Conservation (phyloP, 2,329 filamentous ascomycete species). For the Penicillium paneum region DNA sequence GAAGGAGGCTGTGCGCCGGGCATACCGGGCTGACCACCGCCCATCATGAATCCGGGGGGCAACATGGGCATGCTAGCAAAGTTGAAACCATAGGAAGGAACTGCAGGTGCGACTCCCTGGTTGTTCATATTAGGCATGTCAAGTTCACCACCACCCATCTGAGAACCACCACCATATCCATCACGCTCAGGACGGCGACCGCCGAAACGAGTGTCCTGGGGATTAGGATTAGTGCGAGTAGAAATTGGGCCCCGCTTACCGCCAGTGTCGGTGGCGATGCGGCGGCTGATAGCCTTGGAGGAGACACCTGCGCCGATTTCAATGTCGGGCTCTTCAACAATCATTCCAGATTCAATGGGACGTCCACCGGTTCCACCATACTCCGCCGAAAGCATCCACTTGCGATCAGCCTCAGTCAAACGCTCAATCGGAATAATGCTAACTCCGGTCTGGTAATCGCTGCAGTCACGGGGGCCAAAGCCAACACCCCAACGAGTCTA, state of each 20-base stretch:
- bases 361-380: conserved; percentile 88
- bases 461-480: conserved; percentile 94
- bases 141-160: conserved; percentile 22
- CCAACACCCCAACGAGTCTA: conserved; percentile 96
- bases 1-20: conserved; percentile 37
- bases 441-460: conserved; percentile 87
- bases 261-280: conserved; percentile 51
- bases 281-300: conserved; percentile 66
- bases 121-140: conserved; percentile 40
- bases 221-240: conserved; percentile 36
- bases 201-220: conserved; percentile 23
- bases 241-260: conserved; percentile 50
- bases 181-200: conserved; percentile 35
- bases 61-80: conserved; percentile 50
- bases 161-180: conserved; percentile 24
- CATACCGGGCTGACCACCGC: conserved; percentile 34
- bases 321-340: conserved; percentile 96
- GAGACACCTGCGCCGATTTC: conserved; percentile 97
- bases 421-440: conserved; percentile 90
- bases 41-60: conserved; percentile 48
- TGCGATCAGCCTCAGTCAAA: conserved; percentile 91
- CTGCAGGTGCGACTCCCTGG: conserved; percentile 52
- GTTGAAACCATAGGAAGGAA: conserved; percentile 56
- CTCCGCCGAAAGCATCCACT: conserved; percentile 94
- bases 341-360: conserved; percentile 75